A percentile compares a stretch with the other conserved stretches of the same genome.
These are phyloP conservation scores for Pseudomassariella vexata DNA, from an alignment of 2,329 filamentous ascomycete genomes.

Conservation along the genomic window DNA sequence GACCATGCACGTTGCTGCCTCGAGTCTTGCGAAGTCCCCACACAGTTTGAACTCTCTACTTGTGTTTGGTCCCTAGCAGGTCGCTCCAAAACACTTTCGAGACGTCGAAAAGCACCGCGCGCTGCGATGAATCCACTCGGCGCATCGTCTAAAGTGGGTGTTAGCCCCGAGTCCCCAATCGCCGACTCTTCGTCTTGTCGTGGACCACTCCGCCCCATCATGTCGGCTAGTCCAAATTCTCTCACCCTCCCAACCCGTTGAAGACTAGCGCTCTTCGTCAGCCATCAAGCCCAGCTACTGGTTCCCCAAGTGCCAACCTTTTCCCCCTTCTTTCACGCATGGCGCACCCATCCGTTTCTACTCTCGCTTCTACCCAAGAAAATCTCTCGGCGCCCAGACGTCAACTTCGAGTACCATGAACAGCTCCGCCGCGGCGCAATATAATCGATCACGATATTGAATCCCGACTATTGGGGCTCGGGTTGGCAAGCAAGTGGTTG, in stretches of 20 bases:
- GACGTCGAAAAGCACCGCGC: conserved; percentile 1
- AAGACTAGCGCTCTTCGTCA: conserved; percentile 1
- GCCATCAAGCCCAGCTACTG: background rate
- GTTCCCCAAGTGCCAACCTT: background rate
- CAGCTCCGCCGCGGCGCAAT: conserved; percentile 3
- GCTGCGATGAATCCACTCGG: background rate
- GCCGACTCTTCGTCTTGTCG: too few species aligned
- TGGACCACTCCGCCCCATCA: too few species aligned
- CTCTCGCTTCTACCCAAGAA: conserved; percentile 2
- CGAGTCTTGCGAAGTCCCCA: background rate
- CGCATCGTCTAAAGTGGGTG: too few species aligned
- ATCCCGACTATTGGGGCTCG: background rate
- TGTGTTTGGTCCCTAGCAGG: background rate
- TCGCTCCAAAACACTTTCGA: conserved; percentile 7
- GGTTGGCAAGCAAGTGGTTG: background rate
- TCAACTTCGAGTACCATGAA: conserved; percentile 5
- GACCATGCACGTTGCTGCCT: conserved; percentile 3
- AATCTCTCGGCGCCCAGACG: conserved; percentile 9
- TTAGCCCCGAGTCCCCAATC: too few species aligned
- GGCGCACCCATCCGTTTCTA: conserved; percentile 1
- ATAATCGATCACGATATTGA: background rate
- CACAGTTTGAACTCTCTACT: background rate
- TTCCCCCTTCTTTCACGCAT: background rate
- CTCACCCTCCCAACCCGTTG: conserved; percentile 1
- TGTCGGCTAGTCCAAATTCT: background rate